Conservation (phyloP, 768 basidiomycete genomes). For the Chalciporus piperatus region DNA sequence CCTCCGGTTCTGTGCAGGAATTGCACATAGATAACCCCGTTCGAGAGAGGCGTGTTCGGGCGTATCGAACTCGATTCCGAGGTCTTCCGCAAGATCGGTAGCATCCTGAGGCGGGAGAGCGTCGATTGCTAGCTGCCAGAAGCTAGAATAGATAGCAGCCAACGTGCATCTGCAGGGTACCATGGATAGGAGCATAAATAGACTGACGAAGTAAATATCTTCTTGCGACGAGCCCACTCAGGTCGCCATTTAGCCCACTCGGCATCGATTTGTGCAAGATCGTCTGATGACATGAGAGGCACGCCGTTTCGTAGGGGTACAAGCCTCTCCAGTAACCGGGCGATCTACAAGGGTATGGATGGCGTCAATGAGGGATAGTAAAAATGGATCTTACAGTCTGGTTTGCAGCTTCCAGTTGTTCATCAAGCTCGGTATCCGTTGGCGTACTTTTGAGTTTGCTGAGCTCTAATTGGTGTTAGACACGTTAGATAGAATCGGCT, state of each 20-base stretch:
- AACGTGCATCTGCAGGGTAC: background rate
- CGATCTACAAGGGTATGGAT: conserved; percentile 39
- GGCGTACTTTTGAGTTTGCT: conserved; percentile 59
- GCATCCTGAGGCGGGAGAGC: conserved; percentile 65
- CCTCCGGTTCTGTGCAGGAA: conserved; percentile 24
- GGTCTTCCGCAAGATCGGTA: conserved; percentile 63
- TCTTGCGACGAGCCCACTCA: conserved; percentile 77
- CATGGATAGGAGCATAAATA: background rate
- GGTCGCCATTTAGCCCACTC: conserved; percentile 80
- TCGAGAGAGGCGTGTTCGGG: conserved; percentile 68
- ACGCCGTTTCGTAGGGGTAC: conserved; percentile 62
- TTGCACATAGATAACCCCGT: conserved; percentile 53
- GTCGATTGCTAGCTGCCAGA: conserved; percentile 74
- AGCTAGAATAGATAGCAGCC: conserved; percentile 40
- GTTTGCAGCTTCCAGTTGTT: conserved; percentile 49
- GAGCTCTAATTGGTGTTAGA: conserved; percentile 50
- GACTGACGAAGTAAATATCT: conserved; percentile 51
- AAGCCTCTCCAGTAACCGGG: conserved; percentile 47
- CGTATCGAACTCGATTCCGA: conserved; percentile 79
- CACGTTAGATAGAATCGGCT: conserved; percentile 9
- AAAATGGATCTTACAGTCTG: conserved; percentile 44
- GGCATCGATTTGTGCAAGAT: conserved; percentile 61
- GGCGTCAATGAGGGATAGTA: conserved; percentile 12
- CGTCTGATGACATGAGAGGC: conserved; percentile 66
- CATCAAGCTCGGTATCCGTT: conserved; percentile 64